Conservation (phyloP, 192 early-diverging fungal genomes). For the Mortierella claussenii region DNA sequence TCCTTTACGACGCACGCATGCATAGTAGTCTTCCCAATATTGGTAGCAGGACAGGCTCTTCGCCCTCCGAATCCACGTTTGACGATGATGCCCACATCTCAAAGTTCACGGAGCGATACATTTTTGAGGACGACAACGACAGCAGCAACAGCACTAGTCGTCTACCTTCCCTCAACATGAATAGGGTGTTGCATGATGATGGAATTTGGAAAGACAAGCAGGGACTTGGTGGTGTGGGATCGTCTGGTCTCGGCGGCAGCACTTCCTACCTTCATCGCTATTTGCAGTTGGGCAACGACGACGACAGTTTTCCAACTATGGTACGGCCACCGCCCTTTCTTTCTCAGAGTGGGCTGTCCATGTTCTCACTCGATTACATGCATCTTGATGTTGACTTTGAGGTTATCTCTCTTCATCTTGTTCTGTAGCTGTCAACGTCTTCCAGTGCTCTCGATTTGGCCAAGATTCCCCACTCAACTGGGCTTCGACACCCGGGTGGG, state of each 20-base stretch:
- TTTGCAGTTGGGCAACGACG: conserved; percentile 54
- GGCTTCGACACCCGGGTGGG: conserved; percentile 54
- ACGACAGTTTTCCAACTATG: conserved; percentile 59
- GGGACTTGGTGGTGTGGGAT: conserved; percentile 27
- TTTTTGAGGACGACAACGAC: conserved; percentile 60
- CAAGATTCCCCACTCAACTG: conserved; percentile 45
- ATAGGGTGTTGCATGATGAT: conserved; percentile 43
- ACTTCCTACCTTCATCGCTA: conserved; percentile 54
- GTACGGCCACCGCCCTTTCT: too few species aligned
- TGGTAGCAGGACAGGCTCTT: conserved; percentile 30
- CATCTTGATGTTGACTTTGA: not conserved
- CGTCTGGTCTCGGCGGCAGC: conserved; percentile 26
- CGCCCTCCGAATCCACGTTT: conserved; percentile 32
- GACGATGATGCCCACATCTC: conserved; percentile 52
- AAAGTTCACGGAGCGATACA: conserved; percentile 58
- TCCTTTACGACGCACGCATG: not conserved
- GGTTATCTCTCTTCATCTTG: not conserved
- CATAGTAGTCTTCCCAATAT: conserved; percentile 45
- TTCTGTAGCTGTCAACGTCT: conserved; percentile 54
- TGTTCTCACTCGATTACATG: too few species aligned
- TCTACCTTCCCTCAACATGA: conserved; percentile 42
- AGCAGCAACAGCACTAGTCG: conserved; percentile 10
- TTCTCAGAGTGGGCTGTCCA: conserved; percentile 17
- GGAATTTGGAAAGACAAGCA: conserved; percentile 49
- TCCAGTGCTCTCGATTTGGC: conserved; percentile 57